Evolutionary conservation across 2,329 filamentous ascomycete genomes (phyloP).

Genomic region (Cordyceps sp.): DNA sequence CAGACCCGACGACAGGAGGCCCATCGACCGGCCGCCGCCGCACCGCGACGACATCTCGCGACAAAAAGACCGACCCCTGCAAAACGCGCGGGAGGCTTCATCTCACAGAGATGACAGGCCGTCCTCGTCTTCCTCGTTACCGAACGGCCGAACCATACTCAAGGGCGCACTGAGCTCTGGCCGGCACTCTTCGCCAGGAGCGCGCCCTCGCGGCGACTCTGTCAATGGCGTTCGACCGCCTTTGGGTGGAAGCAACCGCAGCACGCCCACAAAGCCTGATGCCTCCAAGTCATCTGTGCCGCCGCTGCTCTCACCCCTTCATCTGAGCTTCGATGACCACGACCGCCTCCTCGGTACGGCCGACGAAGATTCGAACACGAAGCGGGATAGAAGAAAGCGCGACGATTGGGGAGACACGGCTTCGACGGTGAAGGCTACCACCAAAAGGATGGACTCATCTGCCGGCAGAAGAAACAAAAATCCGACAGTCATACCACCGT

Average conservation of each 20-base stretch:
- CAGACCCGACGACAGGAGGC: constrained; percentile 20
- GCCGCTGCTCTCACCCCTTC: constrained; percentile 34
- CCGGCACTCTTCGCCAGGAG: constrained; percentile 17
- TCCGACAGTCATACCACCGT: constrained; percentile 23
- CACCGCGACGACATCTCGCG: constrained; percentile 16
- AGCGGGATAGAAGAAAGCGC: constrained; percentile 14
- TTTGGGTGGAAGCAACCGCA: constrained; percentile 14
- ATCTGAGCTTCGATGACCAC: constrained; percentile 25
- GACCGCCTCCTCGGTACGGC: constrained; percentile 1
- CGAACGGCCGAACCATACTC: constrained; percentile 19
- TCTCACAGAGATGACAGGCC: constrained; percentile 12
- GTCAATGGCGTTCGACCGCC: constrained; percentile 24
- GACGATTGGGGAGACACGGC: constrained; percentile 12
- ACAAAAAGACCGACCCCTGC: constrained; percentile 12
- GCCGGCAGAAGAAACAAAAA: constrained; percentile 21
- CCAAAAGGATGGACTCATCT: not conserved
- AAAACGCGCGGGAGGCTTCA: constrained; percentile 10
- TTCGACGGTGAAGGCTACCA: constrained; percentile 10
- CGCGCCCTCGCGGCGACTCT: constrained; percentile 21
- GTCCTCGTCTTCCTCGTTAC: constrained; percentile 11
- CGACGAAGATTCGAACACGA: constrained; percentile 11
- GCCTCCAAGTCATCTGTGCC: constrained; percentile 25
- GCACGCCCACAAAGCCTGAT: constrained; percentile 21
- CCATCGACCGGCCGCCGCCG: constrained; percentile 13
- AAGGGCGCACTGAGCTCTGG: constrained; percentile 12